These are phyloP conservation scores for Albatrellus sp. DNA, from an alignment of 1,284 basidiomycete genomes.

Conservation along the genomic window DNA sequence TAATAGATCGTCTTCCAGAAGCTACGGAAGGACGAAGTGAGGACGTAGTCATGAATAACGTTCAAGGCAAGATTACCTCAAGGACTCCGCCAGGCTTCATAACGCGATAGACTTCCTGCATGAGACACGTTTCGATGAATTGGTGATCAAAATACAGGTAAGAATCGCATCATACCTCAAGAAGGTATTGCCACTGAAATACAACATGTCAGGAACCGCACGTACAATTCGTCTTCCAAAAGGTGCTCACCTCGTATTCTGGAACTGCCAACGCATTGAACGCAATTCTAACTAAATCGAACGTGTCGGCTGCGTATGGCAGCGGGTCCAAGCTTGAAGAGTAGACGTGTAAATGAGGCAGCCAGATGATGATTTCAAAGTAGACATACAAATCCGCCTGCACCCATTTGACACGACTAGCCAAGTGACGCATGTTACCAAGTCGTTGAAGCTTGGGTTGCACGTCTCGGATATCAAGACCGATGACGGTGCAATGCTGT, in stretches of 20 bases:
- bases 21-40: conserved; percentile 24
- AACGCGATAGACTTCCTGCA: conserved; percentile 52
- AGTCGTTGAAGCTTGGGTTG: conserved; percentile 41
- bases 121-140: not conserved
- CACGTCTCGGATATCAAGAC: conserved; percentile 41
- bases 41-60: conserved; percentile 4
- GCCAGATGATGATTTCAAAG: not conserved
- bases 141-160: conserved; percentile 5
- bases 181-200: no score
- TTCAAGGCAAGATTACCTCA: conserved; percentile 32
- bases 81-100: conserved; percentile 46
- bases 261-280: no score
- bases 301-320: conserved; percentile 1
- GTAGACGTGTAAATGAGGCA: not conserved
- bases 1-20: conserved; percentile 60
- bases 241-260: no score
- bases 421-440: conserved; percentile 24
- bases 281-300: no score
- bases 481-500: conserved; percentile 43
- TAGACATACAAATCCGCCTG: conserved; percentile 32
- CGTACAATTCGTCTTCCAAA: no score
- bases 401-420: conserved; percentile 46
- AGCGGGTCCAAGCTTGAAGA: conserved; percentile 3
- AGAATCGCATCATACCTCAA: no score
- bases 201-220: no score